phyloP scores from a whole-genome alignment of 306 rosid genomes.

The Pueraria montana region DNA sequence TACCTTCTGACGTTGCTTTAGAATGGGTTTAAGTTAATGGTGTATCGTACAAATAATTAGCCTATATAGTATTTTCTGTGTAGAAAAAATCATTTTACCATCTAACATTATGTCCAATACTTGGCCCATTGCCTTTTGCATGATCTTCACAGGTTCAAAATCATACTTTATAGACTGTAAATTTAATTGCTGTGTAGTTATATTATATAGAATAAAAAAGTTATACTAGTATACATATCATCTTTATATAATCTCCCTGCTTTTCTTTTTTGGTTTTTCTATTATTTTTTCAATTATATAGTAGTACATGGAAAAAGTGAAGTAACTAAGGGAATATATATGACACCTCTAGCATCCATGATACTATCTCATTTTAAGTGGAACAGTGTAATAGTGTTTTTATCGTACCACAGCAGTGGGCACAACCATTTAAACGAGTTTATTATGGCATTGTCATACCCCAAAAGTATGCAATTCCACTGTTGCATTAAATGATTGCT shows the following conservation, averaged over 20 bases:
- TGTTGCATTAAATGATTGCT: conserved; percentile 64
- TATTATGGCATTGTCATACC: conserved; percentile 39
- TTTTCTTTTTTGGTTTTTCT: neutral
- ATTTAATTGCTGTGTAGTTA: neutral
- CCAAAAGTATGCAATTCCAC: conserved; percentile 67
- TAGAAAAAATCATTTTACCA: neutral
- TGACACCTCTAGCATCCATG: conserved; percentile 6
- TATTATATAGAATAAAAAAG: neutral
- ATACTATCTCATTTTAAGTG: neutral
- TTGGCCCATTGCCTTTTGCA: neutral
- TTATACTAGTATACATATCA: too few species aligned
- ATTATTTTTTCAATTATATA: neutral
- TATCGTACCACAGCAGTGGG: conserved; percentile 37
- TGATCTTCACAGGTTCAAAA: neutral
- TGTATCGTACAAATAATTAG: conserved; percentile 1
- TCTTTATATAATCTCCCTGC: too few species aligned
- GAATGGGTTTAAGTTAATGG: conserved; percentile 1
- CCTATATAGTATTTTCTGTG: neutral
- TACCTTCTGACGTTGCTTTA: conserved; percentile 42
- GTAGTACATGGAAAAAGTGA: conserved; percentile 14
- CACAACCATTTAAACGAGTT: conserved; percentile 38
- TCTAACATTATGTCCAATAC: neutral
- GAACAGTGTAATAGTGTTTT: conserved; percentile 44
- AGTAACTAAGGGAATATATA: neutral
- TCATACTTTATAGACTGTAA: neutral